Evolutionary conservation across 1,284 basidiomycete genomes (phyloP).

Genomic region (Coniophora puteana): DNA sequence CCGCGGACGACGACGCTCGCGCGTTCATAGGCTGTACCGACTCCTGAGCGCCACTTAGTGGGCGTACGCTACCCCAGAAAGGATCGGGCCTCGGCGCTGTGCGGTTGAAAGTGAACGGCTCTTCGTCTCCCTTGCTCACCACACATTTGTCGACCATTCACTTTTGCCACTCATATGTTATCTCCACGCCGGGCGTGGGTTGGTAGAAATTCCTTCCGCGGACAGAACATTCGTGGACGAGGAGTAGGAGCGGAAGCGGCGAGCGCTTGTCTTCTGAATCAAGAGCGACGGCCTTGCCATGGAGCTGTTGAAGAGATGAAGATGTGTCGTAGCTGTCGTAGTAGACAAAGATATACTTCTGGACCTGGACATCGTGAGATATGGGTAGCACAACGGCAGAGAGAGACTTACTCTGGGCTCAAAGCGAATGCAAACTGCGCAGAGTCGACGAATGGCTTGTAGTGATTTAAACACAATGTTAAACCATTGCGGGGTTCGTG

Average conservation of each 20-base stretch:
- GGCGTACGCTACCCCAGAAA: no score
- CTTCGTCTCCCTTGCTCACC: no score
- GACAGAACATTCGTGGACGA: constrained; percentile 28
- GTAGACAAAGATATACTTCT: constrained; percentile 22
- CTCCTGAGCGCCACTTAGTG: no score
- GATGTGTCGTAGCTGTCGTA: constrained; percentile 3
- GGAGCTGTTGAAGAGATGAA: constrained; percentile 11
- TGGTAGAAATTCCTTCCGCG: no score
- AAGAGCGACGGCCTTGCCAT: constrained; percentile 24
- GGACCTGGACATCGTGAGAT: constrained; percentile 15
- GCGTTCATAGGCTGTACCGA: no score
- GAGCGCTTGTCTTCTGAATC: constrained; percentile 17
- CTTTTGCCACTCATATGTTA: no score
- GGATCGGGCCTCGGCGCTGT: no score
- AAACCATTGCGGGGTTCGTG: constrained; percentile 21
- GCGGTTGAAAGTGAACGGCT: no score
- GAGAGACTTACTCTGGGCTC: constrained; percentile 14
- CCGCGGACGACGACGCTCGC: no score
- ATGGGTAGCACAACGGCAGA: constrained; percentile 6
- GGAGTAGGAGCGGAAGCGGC: constrained; percentile 26
- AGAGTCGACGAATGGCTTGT: constrained; percentile 16
- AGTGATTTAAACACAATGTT: constrained; percentile 17
- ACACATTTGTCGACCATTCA: no score
- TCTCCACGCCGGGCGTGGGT: no score
- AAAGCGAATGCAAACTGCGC: constrained; percentile 20